Evolutionary conservation across 1,139 yeast genomes (phyloP).

Genomic region (Candida neerlandica): DNA sequence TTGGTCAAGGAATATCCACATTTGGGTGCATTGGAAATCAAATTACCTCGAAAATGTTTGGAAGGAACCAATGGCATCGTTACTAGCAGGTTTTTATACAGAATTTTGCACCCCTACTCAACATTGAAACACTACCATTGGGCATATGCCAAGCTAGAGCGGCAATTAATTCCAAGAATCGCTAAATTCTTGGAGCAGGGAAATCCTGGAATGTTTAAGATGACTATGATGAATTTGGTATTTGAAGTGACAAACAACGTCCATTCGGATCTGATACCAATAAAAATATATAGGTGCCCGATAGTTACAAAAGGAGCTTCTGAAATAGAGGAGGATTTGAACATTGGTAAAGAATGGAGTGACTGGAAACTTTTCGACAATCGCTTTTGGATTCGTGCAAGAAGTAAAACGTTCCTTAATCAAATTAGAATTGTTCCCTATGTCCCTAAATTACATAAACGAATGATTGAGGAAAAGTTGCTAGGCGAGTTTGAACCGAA

Average conservation of each 20-base stretch:
- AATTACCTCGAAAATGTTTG: conserved; percentile 13
- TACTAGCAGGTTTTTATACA: conserved; percentile 36
- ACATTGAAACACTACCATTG: conserved; percentile 48
- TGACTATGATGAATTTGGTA: conserved; percentile 26
- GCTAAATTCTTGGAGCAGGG: conserved; percentile 8
- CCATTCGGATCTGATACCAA: conserved; percentile 8
- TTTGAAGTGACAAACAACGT: conserved; percentile 19
- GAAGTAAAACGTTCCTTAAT: conserved; percentile 10
- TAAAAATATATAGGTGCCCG: conserved; percentile 27
- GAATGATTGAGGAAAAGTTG: conserved; percentile 7
- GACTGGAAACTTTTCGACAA: conserved; percentile 40
- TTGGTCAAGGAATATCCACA: conserved; percentile 9
- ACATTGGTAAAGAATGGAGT: conserved; percentile 18
- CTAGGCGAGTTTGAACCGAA: neutral
- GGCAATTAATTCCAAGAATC: conserved; percentile 32
- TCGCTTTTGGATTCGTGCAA: conserved; percentile 36
- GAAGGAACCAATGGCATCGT: conserved; percentile 18
- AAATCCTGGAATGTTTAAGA: conserved; percentile 9
- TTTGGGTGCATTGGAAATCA: conserved; percentile 12
- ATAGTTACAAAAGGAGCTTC: conserved; percentile 21
- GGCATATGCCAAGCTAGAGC: conserved; percentile 46
- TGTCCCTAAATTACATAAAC: conserved; percentile 18
- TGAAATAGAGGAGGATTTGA: conserved; percentile 6
- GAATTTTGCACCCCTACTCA: conserved; percentile 35
- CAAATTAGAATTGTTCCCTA: conserved; percentile 23